Evolutionary conservation across 768 basidiomycete genomes (phyloP).

Genomic region (Rhodotorula paludigena): DNA sequence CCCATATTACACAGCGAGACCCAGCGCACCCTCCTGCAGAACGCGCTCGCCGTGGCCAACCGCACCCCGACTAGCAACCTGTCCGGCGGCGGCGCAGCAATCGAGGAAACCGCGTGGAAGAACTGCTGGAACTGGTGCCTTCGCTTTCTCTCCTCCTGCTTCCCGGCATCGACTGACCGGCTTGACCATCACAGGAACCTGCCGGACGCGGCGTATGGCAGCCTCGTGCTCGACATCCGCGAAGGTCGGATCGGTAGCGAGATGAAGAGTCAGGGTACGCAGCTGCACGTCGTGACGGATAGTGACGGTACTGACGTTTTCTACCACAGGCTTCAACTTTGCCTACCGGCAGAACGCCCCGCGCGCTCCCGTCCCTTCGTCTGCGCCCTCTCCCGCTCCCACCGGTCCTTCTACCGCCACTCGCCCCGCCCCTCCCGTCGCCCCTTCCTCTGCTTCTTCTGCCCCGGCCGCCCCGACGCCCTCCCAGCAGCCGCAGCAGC

Average conservation of each 20-base stretch:
- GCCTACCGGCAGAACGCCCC: slow-evolving; percentile 68
- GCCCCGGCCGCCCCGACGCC: background rate
- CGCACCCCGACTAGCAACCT: slow-evolving; percentile 61
- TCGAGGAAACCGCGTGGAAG: slow-evolving; percentile 93
- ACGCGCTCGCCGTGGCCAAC: slow-evolving; percentile 77
- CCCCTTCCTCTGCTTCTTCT: no score
- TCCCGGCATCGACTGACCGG: background rate
- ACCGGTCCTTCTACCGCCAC: background rate
- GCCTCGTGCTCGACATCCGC: slow-evolving; percentile 77
- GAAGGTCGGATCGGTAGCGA: slow-evolving; percentile 90
- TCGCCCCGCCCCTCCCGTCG: background rate
- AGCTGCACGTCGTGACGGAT: background rate
- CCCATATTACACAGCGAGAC: slow-evolving; percentile 54
- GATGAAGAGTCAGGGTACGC: slow-evolving; percentile 79
- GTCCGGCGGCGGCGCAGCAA: slow-evolving; percentile 51
- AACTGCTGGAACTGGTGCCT: slow-evolving; percentile 89
- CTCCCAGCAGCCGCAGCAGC: no score
- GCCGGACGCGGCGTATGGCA: slow-evolving; percentile 90
- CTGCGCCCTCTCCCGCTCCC: background rate
- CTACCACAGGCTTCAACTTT: slow-evolving; percentile 78
- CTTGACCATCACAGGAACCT: slow-evolving; percentile 58
- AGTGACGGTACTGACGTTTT: no score
- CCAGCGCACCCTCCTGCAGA: slow-evolving; percentile 80
- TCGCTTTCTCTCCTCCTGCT: no score
- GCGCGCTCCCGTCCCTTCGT: slow-evolving; percentile 2